These are phyloP conservation scores for Colletotrichum sp. DNA, from an alignment of 2,329 filamentous ascomycete genomes.

Conservation along the genomic window DNA sequence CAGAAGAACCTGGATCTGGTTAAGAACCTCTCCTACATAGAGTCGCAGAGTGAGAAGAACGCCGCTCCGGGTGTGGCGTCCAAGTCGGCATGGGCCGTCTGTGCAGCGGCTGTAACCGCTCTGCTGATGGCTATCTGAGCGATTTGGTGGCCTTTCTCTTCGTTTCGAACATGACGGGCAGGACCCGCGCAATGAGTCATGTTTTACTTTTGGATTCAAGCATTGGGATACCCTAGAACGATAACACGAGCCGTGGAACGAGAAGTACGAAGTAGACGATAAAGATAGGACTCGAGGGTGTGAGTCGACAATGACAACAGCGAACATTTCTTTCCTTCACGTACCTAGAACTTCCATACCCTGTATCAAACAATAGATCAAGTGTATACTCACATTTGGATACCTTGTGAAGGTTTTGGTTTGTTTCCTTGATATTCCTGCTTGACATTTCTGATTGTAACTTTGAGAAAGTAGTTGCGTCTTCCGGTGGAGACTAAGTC, in stretches of 20 bases:
- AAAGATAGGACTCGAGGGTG: background rate
- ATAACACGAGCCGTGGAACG: background rate
- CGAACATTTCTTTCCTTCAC: background rate
- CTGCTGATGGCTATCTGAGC: background rate
- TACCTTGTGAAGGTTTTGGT: rapidly evolving
- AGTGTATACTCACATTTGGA: background rate
- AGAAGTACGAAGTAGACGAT: conserved; percentile 26
- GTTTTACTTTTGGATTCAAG: conserved; percentile 7
- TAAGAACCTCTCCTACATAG: conserved; percentile 21
- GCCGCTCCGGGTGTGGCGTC: background rate
- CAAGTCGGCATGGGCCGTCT: background rate
- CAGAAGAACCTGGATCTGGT: conserved; percentile 28
- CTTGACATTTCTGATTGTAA: background rate
- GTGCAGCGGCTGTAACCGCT: background rate
- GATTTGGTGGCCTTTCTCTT: background rate
- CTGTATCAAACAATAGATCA: background rate
- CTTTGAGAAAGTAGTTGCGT: background rate
- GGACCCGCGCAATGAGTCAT: conserved; percentile 9
- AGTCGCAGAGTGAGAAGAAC: conserved; percentile 20
- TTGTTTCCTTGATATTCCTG: background rate
- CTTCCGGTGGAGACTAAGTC: background rate
- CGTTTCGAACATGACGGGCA: conserved; percentile 8
- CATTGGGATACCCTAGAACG: conserved; percentile 22
- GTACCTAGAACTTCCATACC: conserved; percentile 13
- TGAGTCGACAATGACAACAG: background rate